phyloP scores from a whole-genome alignment of 495 filamentous ascomycete genomes.

The Aspergillus incahuasiensis region DNA sequence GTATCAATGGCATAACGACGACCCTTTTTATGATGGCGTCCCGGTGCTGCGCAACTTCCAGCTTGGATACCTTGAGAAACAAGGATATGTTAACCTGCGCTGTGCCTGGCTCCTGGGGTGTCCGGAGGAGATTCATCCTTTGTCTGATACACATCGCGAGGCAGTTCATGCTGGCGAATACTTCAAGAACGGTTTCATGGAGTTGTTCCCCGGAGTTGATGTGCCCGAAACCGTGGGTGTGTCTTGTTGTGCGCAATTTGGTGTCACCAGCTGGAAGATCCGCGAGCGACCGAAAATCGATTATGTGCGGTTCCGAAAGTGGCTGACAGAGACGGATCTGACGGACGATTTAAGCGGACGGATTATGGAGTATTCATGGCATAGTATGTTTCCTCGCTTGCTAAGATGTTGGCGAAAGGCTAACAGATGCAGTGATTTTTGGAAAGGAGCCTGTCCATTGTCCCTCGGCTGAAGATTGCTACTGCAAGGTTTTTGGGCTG shows the following conservation, averaged over 20 bases:
- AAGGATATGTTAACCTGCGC: conserved; percentile 63
- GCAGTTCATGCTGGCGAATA: conserved; percentile 44
- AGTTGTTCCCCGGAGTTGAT: conserved; percentile 47
- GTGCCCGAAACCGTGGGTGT: conserved; percentile 50
- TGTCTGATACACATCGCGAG: conserved; percentile 38
- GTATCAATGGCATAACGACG: conserved; percentile 62
- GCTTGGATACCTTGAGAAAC: conserved; percentile 47
- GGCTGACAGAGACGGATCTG: conserved; percentile 55
- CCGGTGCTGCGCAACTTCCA: conserved; percentile 51
- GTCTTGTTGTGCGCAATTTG: conserved; percentile 72
- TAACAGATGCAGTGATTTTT: conserved; percentile 41
- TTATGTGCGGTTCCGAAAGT: conserved; percentile 54
- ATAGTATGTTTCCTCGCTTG: conserved; percentile 38
- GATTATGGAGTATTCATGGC: conserved; percentile 73
- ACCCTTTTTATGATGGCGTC: conserved; percentile 46
- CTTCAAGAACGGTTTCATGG: conserved; percentile 50
- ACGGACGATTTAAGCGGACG: conserved; percentile 56
- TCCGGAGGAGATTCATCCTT: conserved; percentile 52
- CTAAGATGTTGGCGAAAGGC: not conserved
- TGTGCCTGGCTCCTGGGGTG: conserved; percentile 61
- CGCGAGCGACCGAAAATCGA: conserved; percentile 42
- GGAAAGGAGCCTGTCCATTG: conserved; percentile 51
- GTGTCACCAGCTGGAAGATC: conserved; percentile 54
- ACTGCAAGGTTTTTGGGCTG: conserved; percentile 60
- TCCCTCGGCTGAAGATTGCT: conserved; percentile 52